Conservation (phyloP, 352 stramenopile genomes). For the Pythium vanterpoolii region DNA sequence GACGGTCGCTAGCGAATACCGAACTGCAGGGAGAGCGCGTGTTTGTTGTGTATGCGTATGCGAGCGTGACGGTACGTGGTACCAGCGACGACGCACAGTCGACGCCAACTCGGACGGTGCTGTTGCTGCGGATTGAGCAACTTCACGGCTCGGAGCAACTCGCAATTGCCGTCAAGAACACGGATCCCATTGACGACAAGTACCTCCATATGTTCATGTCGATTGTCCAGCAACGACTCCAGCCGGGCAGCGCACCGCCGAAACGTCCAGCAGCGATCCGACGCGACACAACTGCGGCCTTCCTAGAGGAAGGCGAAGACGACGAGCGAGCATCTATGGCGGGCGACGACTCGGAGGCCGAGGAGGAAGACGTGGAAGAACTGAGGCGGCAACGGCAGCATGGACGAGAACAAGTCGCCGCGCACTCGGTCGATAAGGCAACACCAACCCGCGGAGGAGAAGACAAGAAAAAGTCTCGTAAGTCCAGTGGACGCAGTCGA, state of each 20-base stretch:
- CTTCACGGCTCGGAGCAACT: conserved; percentile 68
- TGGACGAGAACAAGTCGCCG: background rate
- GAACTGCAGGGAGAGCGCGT: conserved; percentile 22
- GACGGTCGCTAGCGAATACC: conserved; percentile 17
- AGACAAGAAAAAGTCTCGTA: background rate
- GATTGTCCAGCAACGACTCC: conserved; percentile 59
- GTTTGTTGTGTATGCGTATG: conserved; percentile 60
- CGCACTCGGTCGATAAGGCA: background rate
- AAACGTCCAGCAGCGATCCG: conserved; percentile 32
- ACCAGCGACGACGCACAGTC: background rate
- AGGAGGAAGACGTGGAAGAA: conserved; percentile 9
- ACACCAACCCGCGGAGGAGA: background rate
- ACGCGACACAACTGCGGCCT: conserved; percentile 47
- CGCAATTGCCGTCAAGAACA: conserved; percentile 62
- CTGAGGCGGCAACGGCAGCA: conserved; percentile 5
- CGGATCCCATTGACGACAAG: conserved; percentile 50
- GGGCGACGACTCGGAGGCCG: background rate
- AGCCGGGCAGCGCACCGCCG: conserved; percentile 40
- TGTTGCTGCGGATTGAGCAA: conserved; percentile 64
- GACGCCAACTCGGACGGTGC: conserved; percentile 39
- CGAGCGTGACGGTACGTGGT: conserved; percentile 27
- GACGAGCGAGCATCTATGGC: background rate
- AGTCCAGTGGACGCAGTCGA: conserved; percentile 14
- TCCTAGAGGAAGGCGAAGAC: conserved; percentile 43
- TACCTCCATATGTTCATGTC: conserved; percentile 47